Evolutionary conservation across 2,329 filamentous ascomycete genomes (phyloP).

Genomic region (Neopestalotiopsis clavispora): DNA sequence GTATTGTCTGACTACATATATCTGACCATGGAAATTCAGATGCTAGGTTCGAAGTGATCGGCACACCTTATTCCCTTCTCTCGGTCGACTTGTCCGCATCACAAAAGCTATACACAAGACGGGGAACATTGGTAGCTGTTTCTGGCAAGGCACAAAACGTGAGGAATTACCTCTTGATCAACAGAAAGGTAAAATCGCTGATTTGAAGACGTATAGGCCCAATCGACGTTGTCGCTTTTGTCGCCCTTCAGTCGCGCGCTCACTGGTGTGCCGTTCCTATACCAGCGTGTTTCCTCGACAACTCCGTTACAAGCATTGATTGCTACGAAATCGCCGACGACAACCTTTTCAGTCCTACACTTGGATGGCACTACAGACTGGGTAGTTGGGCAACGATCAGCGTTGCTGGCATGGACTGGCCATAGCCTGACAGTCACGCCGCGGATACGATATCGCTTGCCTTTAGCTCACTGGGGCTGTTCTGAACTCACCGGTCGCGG

Average conservation of each 20-base stretch:
- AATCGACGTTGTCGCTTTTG: constrained; percentile 87
- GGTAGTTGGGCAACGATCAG: constrained; percentile 87
- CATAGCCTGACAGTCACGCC: constrained; percentile 80
- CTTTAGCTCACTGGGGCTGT: constrained; percentile 88
- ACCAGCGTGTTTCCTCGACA: constrained; percentile 88
- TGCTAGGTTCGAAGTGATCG: constrained; percentile 92
- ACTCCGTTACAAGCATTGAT: constrained; percentile 88
- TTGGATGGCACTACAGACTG: constrained; percentile 95
- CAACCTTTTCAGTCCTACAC: constrained; percentile 85
- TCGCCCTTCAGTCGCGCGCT: constrained; percentile 80
- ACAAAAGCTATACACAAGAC: constrained; percentile 88
- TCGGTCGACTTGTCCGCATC: constrained; percentile 93
- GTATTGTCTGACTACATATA: constrained; percentile 21
- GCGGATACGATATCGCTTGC: constrained; percentile 74
- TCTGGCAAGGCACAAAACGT: constrained; percentile 92
- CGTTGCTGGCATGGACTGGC: constrained; percentile 95
- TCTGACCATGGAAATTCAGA: constrained; percentile 58
- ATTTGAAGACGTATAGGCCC: constrained; percentile 57
- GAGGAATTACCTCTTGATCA: neutral
- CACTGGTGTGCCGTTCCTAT: constrained; percentile 91
- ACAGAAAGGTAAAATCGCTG: constrained; percentile 15
- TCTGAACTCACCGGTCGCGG: constrained; percentile 88
- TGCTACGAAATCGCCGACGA: constrained; percentile 83
- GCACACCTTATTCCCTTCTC: constrained; percentile 89
- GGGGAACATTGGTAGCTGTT: constrained; percentile 88